phyloP scores from a whole-genome alignment of 2,329 filamentous ascomycete genomes.

The Colletotrichum sp. region DNA sequence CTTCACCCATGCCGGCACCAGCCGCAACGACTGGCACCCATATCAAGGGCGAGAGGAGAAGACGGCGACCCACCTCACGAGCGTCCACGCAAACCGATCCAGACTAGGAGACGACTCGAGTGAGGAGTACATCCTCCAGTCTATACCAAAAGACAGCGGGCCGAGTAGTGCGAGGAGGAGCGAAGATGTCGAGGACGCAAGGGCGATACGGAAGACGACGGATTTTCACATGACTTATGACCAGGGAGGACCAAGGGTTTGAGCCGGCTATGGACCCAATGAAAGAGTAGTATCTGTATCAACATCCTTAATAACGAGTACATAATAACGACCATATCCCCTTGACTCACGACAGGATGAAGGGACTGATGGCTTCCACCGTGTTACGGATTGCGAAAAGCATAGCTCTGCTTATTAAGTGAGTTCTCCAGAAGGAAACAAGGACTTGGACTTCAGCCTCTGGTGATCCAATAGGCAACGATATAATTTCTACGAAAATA shows the following conservation, averaged over 20 bases:
- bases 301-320: neutral
- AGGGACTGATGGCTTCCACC: neutral
- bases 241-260: neutral
- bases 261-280: neutral
- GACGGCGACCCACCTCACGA: slow-evolving; percentile 29
- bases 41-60: slow-evolving; percentile 34
- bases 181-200: slow-evolving; percentile 19
- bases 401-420: neutral
- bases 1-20: slow-evolving; percentile 23
- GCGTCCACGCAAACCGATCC: slow-evolving; percentile 22
- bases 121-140: slow-evolving; percentile 37
- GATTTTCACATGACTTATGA: slow-evolving; percentile 41
- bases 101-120: slow-evolving; percentile 31
- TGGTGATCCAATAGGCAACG: neutral
- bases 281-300: neutral
- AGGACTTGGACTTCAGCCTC: neutral
- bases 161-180: neutral
- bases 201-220: slow-evolving; percentile 39
- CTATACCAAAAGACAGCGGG: slow-evolving; percentile 22
- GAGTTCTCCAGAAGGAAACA: neutral
- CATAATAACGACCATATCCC: neutral
- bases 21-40: slow-evolving; percentile 34
- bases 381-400: neutral
- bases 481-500: neutral
- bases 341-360: neutral